A percentile compares a stretch with the other conserved stretches of the same genome.
Conservation (phyloP, 768 basidiomycete genomes). For the Tubosaeta sp. region DNA sequence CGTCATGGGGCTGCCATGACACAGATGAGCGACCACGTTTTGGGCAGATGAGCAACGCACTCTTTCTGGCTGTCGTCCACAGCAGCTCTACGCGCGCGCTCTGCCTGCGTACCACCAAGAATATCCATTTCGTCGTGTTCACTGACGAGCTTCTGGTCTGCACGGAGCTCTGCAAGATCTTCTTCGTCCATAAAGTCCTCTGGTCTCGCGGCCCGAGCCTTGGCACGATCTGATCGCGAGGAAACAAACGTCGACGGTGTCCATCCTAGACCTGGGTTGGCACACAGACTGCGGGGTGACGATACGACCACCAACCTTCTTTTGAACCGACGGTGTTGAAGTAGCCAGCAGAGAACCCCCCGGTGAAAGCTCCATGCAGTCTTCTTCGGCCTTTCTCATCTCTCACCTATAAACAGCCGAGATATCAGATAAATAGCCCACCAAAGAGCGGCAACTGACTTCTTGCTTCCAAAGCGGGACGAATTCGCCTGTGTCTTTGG, state of each 20-base stretch:
- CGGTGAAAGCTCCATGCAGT: slow-evolving; percentile 98
- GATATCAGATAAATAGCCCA: slow-evolving; percentile 18
- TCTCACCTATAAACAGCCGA: slow-evolving; percentile 58
- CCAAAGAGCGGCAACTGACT: slow-evolving; percentile 39
- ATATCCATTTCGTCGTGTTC: slow-evolving; percentile 77
- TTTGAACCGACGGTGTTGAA: slow-evolving; percentile 95
- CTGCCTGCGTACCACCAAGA: slow-evolving; percentile 51
- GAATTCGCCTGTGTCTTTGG: slow-evolving; percentile 89
- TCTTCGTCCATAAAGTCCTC: slow-evolving; percentile 99
- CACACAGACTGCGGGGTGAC: background rate
- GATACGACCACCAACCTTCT: slow-evolving; percentile 59
- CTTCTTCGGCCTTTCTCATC: slow-evolving; percentile 91
- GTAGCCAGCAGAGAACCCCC: slow-evolving; percentile 97
- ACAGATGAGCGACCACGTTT: background rate
- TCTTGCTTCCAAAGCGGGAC: slow-evolving; percentile 99
- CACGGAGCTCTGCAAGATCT: slow-evolving; percentile 79
- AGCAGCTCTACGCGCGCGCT: slow-evolving; percentile 30
- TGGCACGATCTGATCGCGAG: slow-evolving; percentile 72
- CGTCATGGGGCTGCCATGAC: slow-evolving; percentile 50
- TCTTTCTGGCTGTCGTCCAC: slow-evolving; percentile 42
- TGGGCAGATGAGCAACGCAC: slow-evolving; percentile 9
- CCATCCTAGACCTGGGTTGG: slow-evolving; percentile 66
- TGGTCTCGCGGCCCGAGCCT: slow-evolving; percentile 52
- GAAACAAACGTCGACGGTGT: slow-evolving; percentile 90
- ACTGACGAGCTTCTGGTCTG: slow-evolving; percentile 70